Base-by-base conservation (phyloP, 1,284 basidiomycete species). In the Sanghuangporus sanghuang region DNA sequence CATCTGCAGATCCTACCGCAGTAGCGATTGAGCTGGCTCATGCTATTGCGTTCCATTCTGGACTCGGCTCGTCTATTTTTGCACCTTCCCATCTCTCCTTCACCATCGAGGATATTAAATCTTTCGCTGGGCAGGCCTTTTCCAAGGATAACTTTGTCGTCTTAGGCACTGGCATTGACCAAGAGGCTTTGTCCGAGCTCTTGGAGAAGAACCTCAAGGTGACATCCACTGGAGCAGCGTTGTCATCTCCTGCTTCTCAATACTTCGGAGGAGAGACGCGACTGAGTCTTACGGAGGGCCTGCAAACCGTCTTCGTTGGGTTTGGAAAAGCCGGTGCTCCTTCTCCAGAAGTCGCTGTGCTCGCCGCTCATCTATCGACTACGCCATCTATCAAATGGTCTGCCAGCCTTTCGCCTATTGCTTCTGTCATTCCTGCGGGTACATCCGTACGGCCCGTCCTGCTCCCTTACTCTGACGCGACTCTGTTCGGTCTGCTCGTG, bases 191-290 rank as follows among this genome's bases (percentile, higher is more conserved):
- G 67, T 74, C 83, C 58, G 78, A 84, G 65, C 86, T 95, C 68
- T 86, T 96, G 67, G 81, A 86, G 74, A 83, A 86, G 68, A 83
- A 87, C 57, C 83, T 95, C 68, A 78, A 79, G 67, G 74, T 79
- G 39, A 73, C 79, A 42, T 72, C 81, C 8, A 67, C 80, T 18
- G 74, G 82, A 39, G 68, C 79, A 5, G 67, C 78, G 11, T 68
- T 81, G 3, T 71, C 74, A 7, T 60, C 74, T 5, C 49, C 78
- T n/a, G 70, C 77, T 50, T 73, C 86, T 16, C 75, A 81, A 62
- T 96, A 96, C 80, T 91, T 85, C 72, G 95, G 95, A 69, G 95
- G 94, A 48, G 92, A 95, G 78, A 85, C 85, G 46, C 87, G 94
- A 63, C 76, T 93, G 3, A 77, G 82, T 49, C 74, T 78, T n/a